Base-by-base conservation (phyloP, 2,329 filamentous ascomycete genomes). In the Shiraia sp. region DNA sequence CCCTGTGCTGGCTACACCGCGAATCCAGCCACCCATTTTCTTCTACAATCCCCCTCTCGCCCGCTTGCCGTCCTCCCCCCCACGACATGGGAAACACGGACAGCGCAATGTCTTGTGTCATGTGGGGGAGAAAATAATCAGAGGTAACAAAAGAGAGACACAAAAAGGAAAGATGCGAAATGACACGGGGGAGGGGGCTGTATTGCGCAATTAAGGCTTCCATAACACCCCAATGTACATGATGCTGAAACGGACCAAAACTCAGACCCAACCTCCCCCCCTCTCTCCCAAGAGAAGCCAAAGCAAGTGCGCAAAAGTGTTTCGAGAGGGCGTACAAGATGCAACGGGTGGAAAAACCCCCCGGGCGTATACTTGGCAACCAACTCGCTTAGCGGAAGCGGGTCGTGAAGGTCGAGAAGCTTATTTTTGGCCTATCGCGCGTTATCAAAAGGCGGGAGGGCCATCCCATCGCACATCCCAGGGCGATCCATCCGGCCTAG, bases 1-100 rank as follows among this genome's bases (percentile, higher is more conserved):
- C 55, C 59, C 59, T 46, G 57, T 60, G 43, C 45, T 46, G 48
- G 45, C 55, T 46, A 58, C 53, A 61, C 53, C 43, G 50, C 42
- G 37, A 37, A 44, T 42, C 53, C 57, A 59, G 55, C 57, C 58
- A 55, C 54, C 38, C 44, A 50, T 36, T 49, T 39, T 43, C 10
- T 12, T 27, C 24, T 30, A 25, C 29, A 22, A 22, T 16, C 36
- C 42, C 45, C 41, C 38, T 37, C 27, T 33, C 42, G 29, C 32
- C 28, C 44, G 42, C 40, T n/a, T n/a, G n/a, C n/a, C 48, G 47
- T 49, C 42, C 49, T 42, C 34, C 33, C 40, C 34, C 45, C 42
- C 48, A 51, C 41, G 39, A 29, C 36, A 15, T 47, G 32, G 32
- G 31, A 34, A n/a, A n/a, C n/a, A n/a, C n/a, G n/a, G n/a, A n/a